Base-by-base conservation (phyloP, 1,139 yeast genomes). In the Magnusiomyces clavatus region DNA sequence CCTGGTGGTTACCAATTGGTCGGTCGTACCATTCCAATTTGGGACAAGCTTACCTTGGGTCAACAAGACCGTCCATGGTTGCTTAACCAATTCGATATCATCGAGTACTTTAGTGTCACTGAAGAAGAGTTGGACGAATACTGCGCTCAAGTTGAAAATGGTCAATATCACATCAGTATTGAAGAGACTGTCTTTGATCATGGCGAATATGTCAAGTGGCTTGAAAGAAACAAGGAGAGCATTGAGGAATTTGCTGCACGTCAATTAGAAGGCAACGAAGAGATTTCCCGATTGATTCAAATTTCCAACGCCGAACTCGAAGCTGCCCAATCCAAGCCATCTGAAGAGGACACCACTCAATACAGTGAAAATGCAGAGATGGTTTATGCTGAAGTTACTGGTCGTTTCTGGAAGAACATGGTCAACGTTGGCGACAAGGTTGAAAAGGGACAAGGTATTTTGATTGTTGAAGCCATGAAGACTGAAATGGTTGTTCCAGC, bases 1-100 rank as follows among this genome's bases (percentile, higher is more conserved):
- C 98, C 98, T 51, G 98, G 98, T 71, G 98, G 98, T 35, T 92
- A 92, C 70, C 97, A 90, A 73, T 77, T 92, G 62, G 92, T 89
- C 57, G 98, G 97, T 54, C 81, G 97, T 67, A 92, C 98, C 4
- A 82, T 92, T 59, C 97, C 97, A 54, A 90, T 90, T 61, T 92
- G 98, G 98, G 97, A 92, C 69, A 90, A 88, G 72, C 77, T 90
- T 62, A 77, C 87, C 37, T 74, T 92, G 56, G 92, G 92, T 50
- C 70, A 74, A 19, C 88, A 83, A 60, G 80, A 78, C 51, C 73
- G 82, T 52, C 97, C 97, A 53, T 92, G 97, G 97, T 74, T 92
- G 62, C 76, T 90, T 62, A 73, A 83, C 10, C 95, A 95, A 61
- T 92, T 92, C 65, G 98, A 92, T 67, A 96, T 89, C 72, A 83